These are phyloP conservation scores for Sordariomycetes sp. DNA, from an alignment of 2,329 filamentous ascomycete species.

Conservation along the genomic window DNA sequence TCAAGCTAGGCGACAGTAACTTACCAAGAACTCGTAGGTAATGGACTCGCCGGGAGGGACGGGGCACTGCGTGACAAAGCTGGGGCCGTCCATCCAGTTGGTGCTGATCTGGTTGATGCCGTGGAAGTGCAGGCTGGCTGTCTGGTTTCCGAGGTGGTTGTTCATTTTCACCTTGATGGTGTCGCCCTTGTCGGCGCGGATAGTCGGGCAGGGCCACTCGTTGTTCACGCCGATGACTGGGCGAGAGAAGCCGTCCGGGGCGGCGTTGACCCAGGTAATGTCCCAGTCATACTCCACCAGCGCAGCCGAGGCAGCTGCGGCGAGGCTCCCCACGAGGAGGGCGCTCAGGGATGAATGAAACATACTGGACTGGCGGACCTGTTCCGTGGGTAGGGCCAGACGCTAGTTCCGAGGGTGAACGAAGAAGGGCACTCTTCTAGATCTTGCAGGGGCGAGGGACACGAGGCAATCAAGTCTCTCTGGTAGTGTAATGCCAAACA, in stretches of 20 bases:
- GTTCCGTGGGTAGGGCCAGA: background rate
- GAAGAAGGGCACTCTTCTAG: background rate
- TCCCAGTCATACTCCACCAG: conserved; percentile 55
- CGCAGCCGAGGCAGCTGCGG: conserved; percentile 19
- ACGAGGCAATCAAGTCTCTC: background rate
- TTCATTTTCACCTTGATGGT: conserved; percentile 35
- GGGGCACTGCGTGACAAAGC: conserved; percentile 40
- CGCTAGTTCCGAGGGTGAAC: background rate
- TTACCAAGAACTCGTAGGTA: conserved; percentile 38
- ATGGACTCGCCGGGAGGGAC: conserved; percentile 38
- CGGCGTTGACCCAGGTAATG: conserved; percentile 59
- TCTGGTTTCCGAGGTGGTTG: conserved; percentile 40
- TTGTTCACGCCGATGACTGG: conserved; percentile 70
- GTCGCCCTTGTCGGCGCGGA: conserved; percentile 51
- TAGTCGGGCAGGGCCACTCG: conserved; percentile 61
- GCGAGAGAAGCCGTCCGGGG: conserved; percentile 59
- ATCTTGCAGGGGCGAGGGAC: background rate
- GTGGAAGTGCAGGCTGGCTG: conserved; percentile 44
- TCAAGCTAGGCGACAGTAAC: conserved; percentile 7
- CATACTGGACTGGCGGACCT: background rate
- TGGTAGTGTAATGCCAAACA: background rate
- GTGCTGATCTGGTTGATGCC: conserved; percentile 44
- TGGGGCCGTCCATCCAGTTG: conserved; percentile 47
- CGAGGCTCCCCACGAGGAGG: background rate
- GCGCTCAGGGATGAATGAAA: background rate